phyloP scores from a whole-genome alignment of 1,284 basidiomycete species.

The Cryptococcus sp. region DNA sequence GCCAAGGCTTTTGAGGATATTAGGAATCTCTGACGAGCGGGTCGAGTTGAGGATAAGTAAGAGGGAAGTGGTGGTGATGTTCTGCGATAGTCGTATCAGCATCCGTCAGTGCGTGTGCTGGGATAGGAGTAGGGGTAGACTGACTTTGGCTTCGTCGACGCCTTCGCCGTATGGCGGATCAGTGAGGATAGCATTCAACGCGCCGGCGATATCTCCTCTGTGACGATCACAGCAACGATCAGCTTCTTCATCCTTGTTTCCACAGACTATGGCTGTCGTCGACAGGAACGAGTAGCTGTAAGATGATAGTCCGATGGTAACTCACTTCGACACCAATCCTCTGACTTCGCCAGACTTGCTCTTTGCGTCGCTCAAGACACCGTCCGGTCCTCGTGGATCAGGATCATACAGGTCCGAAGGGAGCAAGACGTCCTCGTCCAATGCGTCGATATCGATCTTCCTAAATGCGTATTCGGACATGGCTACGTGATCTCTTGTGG shows the following conservation, averaged over 20 bases:
- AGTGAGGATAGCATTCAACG: conserved; percentile 69
- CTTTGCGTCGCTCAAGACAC: conserved; percentile 74
- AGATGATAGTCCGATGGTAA: conserved; percentile 4
- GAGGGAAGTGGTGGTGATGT: conserved; percentile 76
- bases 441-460: conserved; percentile 88
- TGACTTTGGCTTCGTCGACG: conserved; percentile 85
- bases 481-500: conserved; percentile 13
- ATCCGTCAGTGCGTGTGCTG: background rate
- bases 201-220: conserved; percentile 73
- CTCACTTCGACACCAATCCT: conserved; percentile 70
- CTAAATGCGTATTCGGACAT: conserved; percentile 76
- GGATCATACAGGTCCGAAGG: conserved; percentile 84
- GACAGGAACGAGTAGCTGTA: no score
- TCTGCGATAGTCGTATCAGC: conserved; percentile 54
- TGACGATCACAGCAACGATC: background rate
- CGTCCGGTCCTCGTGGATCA: conserved; percentile 75
- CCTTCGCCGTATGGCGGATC: conserved; percentile 80
- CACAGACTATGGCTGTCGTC: no score
- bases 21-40: conserved; percentile 82
- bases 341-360: conserved; percentile 73
- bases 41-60: conserved; percentile 93
- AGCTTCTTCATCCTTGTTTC: background rate
- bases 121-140: conserved; percentile 20
- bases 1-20: conserved; percentile 71
- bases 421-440: conserved; percentile 84